Conservation (phyloP, 805 yeast genomes). For the Jamesozyma jinghongensis region DNA sequence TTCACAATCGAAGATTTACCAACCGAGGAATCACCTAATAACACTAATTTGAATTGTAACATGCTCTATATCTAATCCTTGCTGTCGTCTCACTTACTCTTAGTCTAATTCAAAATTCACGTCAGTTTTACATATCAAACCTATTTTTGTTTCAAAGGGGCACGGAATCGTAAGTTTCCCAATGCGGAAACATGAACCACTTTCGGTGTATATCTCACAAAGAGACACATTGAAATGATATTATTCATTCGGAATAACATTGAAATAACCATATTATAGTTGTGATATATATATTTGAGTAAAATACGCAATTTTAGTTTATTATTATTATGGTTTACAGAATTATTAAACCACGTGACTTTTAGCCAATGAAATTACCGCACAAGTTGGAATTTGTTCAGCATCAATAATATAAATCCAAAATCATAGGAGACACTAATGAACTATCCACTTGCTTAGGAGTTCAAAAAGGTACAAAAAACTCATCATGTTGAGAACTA, state of each 20-base stretch:
- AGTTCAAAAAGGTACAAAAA: neutral
- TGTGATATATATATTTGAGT: too few relatives aligned
- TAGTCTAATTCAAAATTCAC: neutral
- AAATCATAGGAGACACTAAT: too few relatives aligned
- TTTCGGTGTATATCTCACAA: neutral
- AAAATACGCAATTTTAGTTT: too few relatives aligned
- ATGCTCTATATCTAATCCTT: constrained; percentile 7
- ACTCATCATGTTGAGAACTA: constrained; percentile 1
- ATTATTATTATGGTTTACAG: too few relatives aligned
- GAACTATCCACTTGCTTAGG: too few relatives aligned
- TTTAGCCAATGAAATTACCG: constrained; percentile 5
- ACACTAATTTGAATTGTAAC: constrained; percentile 57
- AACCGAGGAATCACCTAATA: constrained; percentile 75
- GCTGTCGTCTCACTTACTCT: neutral
- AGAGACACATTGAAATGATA: too few relatives aligned
- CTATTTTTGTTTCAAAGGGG: neutral
- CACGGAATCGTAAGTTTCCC: too few relatives aligned
- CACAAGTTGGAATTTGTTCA: neutral
- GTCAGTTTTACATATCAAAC: neutral
- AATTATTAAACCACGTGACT: constrained; percentile 5
- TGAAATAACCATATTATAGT: too few relatives aligned
- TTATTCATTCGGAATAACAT: too few relatives aligned
- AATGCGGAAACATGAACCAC: neutral
- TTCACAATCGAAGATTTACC: constrained; percentile 77
- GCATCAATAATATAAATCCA: neutral